Conservation (phyloP, 2,329 filamentous ascomycete species). For the Emmonsiellopsis sp. region DNA sequence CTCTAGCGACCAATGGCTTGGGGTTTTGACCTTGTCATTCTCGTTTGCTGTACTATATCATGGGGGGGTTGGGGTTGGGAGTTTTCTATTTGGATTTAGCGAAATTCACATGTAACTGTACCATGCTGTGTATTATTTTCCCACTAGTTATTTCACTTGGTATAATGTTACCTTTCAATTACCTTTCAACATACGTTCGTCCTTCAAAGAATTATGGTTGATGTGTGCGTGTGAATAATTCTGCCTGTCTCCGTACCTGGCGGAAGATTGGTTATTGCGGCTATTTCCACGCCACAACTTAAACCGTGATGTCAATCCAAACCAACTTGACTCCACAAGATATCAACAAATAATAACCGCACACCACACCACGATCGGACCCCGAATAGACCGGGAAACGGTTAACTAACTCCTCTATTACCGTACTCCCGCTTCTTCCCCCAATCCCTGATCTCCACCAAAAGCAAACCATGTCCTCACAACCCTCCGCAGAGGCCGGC, state of each 20-base stretch:
- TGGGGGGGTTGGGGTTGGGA: not conserved
- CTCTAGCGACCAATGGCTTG: constrained; percentile 33
- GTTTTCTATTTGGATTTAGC: too few species aligned
- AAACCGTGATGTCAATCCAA: not conserved
- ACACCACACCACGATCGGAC: not conserved
- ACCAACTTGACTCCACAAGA: not conserved
- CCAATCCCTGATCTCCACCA: not conserved
- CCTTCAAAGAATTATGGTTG: not conserved
- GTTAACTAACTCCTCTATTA: not conserved
- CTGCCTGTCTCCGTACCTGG: not conserved
- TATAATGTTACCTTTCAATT: not conserved
- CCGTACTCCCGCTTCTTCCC: not conserved
- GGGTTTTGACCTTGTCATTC: not conserved
- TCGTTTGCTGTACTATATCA: not conserved
- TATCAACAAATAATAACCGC: not conserved
- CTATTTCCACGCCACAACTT: not conserved
- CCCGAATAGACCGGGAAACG: not conserved
- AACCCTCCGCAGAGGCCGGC: constrained; percentile 17
- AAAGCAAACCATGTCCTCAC: not conserved
- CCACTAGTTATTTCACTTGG: not conserved
- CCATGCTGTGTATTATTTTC: too few species aligned
- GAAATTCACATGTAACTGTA: too few species aligned
- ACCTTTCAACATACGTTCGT: not conserved
- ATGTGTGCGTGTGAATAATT: not conserved
- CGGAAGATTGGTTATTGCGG: not conserved